These are phyloP conservation scores for Discostella stelligeroides DNA, from an alignment of 108 stramenopile genomes.

Conservation along the genomic window DNA sequence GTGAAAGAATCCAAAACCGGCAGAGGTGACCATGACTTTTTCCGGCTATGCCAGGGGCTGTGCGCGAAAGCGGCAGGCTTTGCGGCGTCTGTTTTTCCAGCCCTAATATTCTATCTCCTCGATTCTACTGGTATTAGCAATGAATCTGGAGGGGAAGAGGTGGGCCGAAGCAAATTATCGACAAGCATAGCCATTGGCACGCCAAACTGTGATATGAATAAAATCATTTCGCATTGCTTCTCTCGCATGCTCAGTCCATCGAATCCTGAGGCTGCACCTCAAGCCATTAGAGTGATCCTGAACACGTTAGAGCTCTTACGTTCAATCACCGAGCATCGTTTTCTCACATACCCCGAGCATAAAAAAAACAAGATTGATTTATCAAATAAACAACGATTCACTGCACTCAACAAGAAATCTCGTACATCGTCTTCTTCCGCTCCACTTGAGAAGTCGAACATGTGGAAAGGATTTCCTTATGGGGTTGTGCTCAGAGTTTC, in stretches of 20 bases:
- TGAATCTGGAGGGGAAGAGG: neutral
- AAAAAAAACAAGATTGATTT: slow-evolving; percentile 19
- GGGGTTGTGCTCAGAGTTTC: slow-evolving; percentile 66
- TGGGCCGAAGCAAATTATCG: slow-evolving; percentile 33
- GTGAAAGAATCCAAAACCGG: slow-evolving; percentile 20
- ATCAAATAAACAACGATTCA: slow-evolving; percentile 11
- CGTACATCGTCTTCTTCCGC: slow-evolving; percentile 11
- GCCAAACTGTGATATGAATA: slow-evolving; percentile 39
- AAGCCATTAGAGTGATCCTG: slow-evolving; percentile 51
- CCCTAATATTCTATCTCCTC: slow-evolving; percentile 59
- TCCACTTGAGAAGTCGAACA: slow-evolving; percentile 7
- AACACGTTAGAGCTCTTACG: slow-evolving; percentile 62
- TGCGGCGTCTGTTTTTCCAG: slow-evolving; percentile 67
- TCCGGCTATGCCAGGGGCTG: slow-evolving; percentile 57
- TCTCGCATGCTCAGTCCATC: slow-evolving; percentile 22
- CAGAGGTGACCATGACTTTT: slow-evolving; percentile 48
- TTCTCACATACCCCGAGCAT: slow-evolving; percentile 38
- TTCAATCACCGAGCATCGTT: slow-evolving; percentile 52
- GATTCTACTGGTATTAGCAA: slow-evolving; percentile 31
- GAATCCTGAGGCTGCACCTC: slow-evolving; percentile 7
- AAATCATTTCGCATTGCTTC: slow-evolving; percentile 47
- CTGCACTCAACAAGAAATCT: slow-evolving; percentile 22
- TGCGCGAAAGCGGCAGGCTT: slow-evolving; percentile 59
- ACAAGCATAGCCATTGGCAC: slow-evolving; percentile 51
- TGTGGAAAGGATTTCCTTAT: slow-evolving; percentile 75